Evolutionary conservation across 2,329 filamentous ascomycete species (phyloP).

Genomic region (Microsporum ferrugineum): DNA sequence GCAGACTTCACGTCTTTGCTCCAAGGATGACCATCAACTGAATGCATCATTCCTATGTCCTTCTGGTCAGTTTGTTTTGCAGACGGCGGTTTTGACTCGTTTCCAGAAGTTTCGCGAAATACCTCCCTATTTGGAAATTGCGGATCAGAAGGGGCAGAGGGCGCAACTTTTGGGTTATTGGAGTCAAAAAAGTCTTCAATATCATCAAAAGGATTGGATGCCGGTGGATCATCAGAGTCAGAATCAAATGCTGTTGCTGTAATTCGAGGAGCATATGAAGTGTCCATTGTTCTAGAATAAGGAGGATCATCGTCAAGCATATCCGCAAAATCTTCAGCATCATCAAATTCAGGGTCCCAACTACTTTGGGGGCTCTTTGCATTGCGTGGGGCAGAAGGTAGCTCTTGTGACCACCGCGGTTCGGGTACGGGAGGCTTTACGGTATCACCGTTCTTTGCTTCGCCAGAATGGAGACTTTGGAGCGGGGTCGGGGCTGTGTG

Average conservation of each 20-base stretch:
- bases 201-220: conserved; percentile 28
- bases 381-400: background rate
- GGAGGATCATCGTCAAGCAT: background rate
- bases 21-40: conserved; percentile 50
- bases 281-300: background rate
- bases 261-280: conserved; percentile 13
- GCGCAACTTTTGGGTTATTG: conserved; percentile 9
- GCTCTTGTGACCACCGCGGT: background rate
- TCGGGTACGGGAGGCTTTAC: background rate
- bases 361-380: background rate
- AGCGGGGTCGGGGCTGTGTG: background rate
- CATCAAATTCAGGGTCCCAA: background rate
- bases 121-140: conserved; percentile 21
- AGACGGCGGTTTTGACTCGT: conserved; percentile 22
- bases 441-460: background rate
- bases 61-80: conserved; percentile 20
- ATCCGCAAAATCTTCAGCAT: background rate
- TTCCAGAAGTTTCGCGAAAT: conserved; percentile 34
- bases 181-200: conserved; percentile 8
- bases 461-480: background rate
- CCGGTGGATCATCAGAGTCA: conserved; percentile 36
- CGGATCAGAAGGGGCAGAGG: conserved; percentile 1
- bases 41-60: background rate
- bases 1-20: conserved; percentile 70
- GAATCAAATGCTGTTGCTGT: conserved; percentile 33